These are phyloP conservation scores for Dioscorea cayenensis DNA, from an alignment of 116 monocot species.

Conservation along the genomic window DNA sequence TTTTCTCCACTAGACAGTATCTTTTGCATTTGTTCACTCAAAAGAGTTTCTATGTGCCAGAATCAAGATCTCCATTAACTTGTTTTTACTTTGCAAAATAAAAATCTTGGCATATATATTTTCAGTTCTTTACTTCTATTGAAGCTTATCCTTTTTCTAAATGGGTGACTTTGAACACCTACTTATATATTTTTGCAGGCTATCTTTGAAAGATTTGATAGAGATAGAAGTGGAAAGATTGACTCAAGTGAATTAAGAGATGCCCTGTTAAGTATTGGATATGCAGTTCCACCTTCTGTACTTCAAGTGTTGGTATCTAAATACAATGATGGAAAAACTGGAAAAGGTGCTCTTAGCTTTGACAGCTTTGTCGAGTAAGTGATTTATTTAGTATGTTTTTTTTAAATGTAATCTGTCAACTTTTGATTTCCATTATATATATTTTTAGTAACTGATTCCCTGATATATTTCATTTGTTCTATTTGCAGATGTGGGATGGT, in stretches of 20 bases:
- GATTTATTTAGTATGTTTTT: not conserved
- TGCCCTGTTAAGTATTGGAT: constrained; percentile 66
- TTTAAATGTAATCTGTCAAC: not conserved
- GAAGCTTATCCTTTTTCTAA: not conserved
- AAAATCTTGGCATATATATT: too few species aligned
- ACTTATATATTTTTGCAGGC: constrained; percentile 17
- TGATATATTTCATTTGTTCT: not conserved
- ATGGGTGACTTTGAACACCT: not conserved
- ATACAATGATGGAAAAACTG: constrained; percentile 25
- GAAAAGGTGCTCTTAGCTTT: constrained; percentile 36
- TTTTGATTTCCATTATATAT: not conserved
- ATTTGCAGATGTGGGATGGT: constrained; percentile 61
- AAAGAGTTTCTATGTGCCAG: too few species aligned
- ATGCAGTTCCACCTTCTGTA: constrained; percentile 62
- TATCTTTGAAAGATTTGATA: constrained; percentile 66
- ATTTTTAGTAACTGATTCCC: not conserved
- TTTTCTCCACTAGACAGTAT: too few species aligned
- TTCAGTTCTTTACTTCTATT: not conserved
- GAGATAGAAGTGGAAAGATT: constrained; percentile 65
- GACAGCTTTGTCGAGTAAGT: constrained; percentile 75
- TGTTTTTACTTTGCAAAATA: too few species aligned
- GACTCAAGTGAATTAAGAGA: constrained; percentile 58
- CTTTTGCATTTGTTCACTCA: too few species aligned
- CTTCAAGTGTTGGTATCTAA: constrained; percentile 53
- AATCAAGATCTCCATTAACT: too few species aligned